phyloP scores from a whole-genome alignment of 2,329 filamentous ascomycete species.

The Curvularia hawaiiensis region DNA sequence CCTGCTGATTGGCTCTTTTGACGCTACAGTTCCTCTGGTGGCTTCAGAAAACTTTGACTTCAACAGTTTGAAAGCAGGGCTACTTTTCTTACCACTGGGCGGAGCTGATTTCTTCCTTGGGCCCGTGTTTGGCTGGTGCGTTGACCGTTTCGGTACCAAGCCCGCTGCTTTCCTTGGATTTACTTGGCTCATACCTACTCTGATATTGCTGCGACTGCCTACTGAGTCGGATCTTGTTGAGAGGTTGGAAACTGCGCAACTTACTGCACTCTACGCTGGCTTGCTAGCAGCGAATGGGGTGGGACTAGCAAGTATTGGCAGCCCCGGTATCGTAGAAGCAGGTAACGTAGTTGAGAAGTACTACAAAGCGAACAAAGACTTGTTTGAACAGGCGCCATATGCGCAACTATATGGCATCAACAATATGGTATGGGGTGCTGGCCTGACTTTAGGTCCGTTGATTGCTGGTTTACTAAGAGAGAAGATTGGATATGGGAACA shows the following conservation, averaged over 20 bases:
- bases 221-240: constrained; percentile 20
- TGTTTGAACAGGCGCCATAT: constrained; percentile 64
- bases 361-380: constrained; percentile 58
- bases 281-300: constrained; percentile 56
- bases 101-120: constrained; percentile 53
- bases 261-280: constrained; percentile 54
- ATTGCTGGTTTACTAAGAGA: constrained; percentile 59
- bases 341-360: constrained; percentile 61
- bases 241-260: constrained; percentile 25
- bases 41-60: constrained; percentile 53
- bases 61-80: constrained; percentile 50
- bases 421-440: constrained; percentile 65
- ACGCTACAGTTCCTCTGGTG: constrained; percentile 55
- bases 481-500: constrained; percentile 61
- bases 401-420: constrained; percentile 70
- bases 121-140: constrained; percentile 54
- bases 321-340: constrained; percentile 62
- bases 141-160: constrained; percentile 54
- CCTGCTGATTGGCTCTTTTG: constrained; percentile 52
- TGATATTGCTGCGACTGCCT: constrained; percentile 52
- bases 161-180: constrained; percentile 51
- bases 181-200: constrained; percentile 49
- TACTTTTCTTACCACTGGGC: constrained; percentile 55
- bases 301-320: constrained; percentile 60
- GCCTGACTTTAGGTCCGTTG: constrained; percentile 65